Base-by-base conservation (phyloP, 108 stramenopile genomes). In the Conticribra guillardii region DNA sequence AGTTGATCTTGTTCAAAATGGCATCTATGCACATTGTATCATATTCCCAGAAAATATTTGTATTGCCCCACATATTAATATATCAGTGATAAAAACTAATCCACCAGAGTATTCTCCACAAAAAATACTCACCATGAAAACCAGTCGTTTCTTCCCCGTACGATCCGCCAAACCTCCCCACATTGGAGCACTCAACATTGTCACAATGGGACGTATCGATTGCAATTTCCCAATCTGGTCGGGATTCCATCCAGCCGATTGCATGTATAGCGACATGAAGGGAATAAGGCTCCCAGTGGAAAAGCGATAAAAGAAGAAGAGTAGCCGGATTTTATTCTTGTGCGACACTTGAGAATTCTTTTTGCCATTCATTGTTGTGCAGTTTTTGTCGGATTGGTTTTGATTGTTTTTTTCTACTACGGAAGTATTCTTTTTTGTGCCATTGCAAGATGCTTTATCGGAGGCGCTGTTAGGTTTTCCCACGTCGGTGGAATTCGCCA, bases 261-360 rank as follows among this genome's bases (percentile, higher is more conserved):
- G 50, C 76, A 77, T 77, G 69, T 70, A 77, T 8, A 77, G 69
- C 15, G 76, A 27, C 57, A 77, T 69, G 62, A 77, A 70, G n/a
- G 76, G 76, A 21, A 65, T 51, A 1, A 69, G 46, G 41, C 57
- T 52, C 1, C 64, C 76, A 29, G 69, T 77, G 11, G 76, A 77
- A 50, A 77, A 30, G 18, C 76, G 68, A 33, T 48, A 77, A n/a
- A 69, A 58, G 47, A 77, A 77, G 57, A 65, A 77, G 28, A 69
- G 41, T 16, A 65, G 1, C 14, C 69, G 63, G 46, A 70, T 70
- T 45, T 58, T 69, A 34, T 77, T 69, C 26, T 52, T 49, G 50
- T 64, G 48, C 0, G 31, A 51, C 28, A n/a, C 8, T 22, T n/a
- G 4, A 19, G n/a, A 22, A 51, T 4, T 51, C 21, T 9, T 9